phyloP scores from a whole-genome alignment of 345 rosid species.

The Populus pruinosa region DNA sequence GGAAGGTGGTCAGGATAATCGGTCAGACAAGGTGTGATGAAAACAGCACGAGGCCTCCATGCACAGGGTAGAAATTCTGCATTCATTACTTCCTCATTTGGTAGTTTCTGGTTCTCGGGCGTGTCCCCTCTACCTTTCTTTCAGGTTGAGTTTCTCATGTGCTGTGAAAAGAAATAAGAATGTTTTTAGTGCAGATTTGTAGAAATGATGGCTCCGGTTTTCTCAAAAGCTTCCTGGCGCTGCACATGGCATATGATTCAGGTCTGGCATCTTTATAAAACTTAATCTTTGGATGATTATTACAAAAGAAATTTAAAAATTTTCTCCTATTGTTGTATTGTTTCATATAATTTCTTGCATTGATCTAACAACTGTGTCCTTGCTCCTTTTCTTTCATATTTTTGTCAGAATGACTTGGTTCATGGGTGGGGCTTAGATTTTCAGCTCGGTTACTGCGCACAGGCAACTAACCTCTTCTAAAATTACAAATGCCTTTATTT shows the following conservation, averaged over 20 bases:
- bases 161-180: constrained; percentile 1
- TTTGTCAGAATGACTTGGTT: constrained; percentile 63
- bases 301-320: neutral
- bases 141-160: too few species aligned
- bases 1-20: constrained; percentile 39
- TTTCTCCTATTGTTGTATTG: neutral
- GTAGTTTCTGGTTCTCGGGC: too few species aligned
- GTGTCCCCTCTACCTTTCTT: too few species aligned
- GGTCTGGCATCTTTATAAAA: constrained; percentile 30
- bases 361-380: neutral
- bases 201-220: constrained; percentile 90
- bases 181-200: constrained; percentile 50
- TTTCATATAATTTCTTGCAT: neutral
- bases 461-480: constrained; percentile 36
- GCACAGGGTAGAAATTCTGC: constrained; percentile 29
- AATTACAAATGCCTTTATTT: neutral
- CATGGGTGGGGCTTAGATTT: constrained; percentile 79
- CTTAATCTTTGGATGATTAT: neutral
- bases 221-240: constrained; percentile 77
- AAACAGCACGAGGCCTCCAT: constrained; percentile 51
- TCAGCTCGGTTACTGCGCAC: constrained; percentile 78
- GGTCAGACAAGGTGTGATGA: constrained; percentile 37
- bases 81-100: neutral
- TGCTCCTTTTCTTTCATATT: neutral
- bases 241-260: constrained; percentile 86